A percentile compares a stretch with the other conserved stretches of the same genome.
Conservation (phyloP, 176 grass and related monocot genomes). For the Chloris gayana region DNA sequence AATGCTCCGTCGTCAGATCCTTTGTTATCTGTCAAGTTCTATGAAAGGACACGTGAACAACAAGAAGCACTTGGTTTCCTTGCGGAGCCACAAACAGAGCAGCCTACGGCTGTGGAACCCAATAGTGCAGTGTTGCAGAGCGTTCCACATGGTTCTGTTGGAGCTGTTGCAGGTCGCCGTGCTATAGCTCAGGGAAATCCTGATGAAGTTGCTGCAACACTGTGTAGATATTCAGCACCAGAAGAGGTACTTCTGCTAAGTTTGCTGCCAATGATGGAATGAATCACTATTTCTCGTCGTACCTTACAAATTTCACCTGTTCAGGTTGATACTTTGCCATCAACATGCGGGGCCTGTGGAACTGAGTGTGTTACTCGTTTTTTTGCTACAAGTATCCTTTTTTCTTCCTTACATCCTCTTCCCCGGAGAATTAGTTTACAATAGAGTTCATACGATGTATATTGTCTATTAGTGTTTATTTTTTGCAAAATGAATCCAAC, state of each 20-base stretch:
- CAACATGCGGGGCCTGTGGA: constrained; percentile 84
- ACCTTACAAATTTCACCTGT: constrained; percentile 39
- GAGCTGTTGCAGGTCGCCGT: constrained; percentile 78
- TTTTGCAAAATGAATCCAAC: neutral
- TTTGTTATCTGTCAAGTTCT: constrained; percentile 73
- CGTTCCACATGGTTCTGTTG: constrained; percentile 79
- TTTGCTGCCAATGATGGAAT: neutral
- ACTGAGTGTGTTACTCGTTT: constrained; percentile 71
- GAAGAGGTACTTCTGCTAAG: constrained; percentile 69
- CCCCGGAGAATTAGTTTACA: neutral
- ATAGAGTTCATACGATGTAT: constrained; percentile 6
- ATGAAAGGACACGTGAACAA: constrained; percentile 84
- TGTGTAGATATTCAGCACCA: constrained; percentile 88
- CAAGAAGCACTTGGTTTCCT: constrained; percentile 84
- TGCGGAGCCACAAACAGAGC: constrained; percentile 60
- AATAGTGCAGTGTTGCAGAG: constrained; percentile 38
- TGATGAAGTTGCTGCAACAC: constrained; percentile 76
- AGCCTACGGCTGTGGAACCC: constrained; percentile 40
- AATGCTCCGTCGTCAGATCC: constrained; percentile 76
- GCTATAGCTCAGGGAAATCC: constrained; percentile 89
- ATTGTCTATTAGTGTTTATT: neutral
- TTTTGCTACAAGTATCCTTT: constrained; percentile 88
- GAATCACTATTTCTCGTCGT: neutral
- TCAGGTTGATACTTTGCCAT: constrained; percentile 92
- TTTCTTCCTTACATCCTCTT: neutral